Percentiles rank a stretch among this genome's conserved stretches.
These are phyloP conservation scores for Knoxia roxburghii DNA, from an alignment of 257 asterid genomes.

Conservation along the genomic window DNA sequence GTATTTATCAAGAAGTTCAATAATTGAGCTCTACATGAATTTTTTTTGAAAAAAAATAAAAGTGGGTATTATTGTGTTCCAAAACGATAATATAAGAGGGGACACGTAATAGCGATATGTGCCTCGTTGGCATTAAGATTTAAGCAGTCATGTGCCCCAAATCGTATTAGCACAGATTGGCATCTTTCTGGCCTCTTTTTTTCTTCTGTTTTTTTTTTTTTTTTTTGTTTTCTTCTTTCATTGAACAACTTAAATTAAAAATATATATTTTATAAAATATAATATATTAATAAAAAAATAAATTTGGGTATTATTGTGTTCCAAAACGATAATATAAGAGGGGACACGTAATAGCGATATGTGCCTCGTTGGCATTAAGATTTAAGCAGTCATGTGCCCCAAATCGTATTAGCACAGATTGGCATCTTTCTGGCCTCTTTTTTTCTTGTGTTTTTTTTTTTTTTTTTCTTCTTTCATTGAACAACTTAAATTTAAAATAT, in stretches of 20 bases:
- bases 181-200: not conserved
- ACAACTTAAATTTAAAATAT: too few species aligned
- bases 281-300: not conserved
- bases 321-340: not conserved
- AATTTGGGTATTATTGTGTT: not conserved
- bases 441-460: too few species aligned
- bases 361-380: slow-evolving; percentile 17
- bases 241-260: too few species aligned
- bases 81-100: not conserved
- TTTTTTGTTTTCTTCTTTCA: too few species aligned
- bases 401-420: not conserved
- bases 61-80: not conserved
- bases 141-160: slow-evolving; percentile 17
- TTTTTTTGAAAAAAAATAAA: not conserved
- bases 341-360: slow-evolving; percentile 10
- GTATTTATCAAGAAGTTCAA: too few species aligned
- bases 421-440: not conserved
- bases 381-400: slow-evolving; percentile 19
- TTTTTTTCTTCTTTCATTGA: too few species aligned
- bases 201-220: too few species aligned
- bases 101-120: slow-evolving; percentile 9
- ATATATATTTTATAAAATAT: too few species aligned
- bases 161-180: not conserved
- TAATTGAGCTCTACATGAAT: slow-evolving; percentile 8
- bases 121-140: slow-evolving; percentile 18